Base-by-base conservation (phyloP, 352 stramenopile species). In the Globisporangium abappressorium region DNA sequence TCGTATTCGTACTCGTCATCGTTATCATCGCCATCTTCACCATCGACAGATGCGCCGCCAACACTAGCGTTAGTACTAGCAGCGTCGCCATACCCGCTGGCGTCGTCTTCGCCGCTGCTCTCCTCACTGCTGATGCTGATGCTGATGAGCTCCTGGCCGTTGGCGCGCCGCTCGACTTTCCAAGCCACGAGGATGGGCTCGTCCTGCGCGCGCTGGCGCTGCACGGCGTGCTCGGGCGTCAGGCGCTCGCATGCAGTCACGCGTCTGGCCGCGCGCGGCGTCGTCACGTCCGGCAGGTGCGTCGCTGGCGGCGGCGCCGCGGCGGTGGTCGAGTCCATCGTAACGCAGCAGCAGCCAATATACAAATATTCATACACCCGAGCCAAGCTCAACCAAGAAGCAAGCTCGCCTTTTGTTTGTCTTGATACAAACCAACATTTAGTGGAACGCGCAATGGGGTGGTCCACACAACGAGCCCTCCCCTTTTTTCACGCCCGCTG, bases 161-260 rank as follows among this genome's bases (percentile, higher is more conserved):
- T 77, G 47, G 62, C 72, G 61, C 71, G 65, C 54, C 76, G 85
- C 64, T 69, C 79, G 72, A 85, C 78, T 73, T 75, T 75, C 90
- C 90, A 92, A 64, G 61, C 89, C 63, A 95, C 86, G 43, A 81
- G 65, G 43, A 98, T 75, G 68, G 91, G 79, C 47, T 85, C 71
- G 68, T 97, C 82, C 55, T 97, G 78, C 22, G 80, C 89, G 61
- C 79, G 93, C 67, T 91, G 85, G 60, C 92, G 87, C 74, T 97
- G 87, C 70, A 70, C 64, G 41, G 81, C 72, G 61, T 77, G 69
- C 65, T 73, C 73, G 57, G 64, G 70, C 58, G 69, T 77, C 60
- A 81, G 59, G 12, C 70, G 73, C 64, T 62, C 58, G 38, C 49
- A 63, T 36, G 62, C 67, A 9, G 46, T 53, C 58, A 71, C 54